Evolutionary conservation across 306 rosid genomes (phyloP), one percentile per base, ranked within the genome.

Genomic region (Coriaria nepalensis): DNA sequence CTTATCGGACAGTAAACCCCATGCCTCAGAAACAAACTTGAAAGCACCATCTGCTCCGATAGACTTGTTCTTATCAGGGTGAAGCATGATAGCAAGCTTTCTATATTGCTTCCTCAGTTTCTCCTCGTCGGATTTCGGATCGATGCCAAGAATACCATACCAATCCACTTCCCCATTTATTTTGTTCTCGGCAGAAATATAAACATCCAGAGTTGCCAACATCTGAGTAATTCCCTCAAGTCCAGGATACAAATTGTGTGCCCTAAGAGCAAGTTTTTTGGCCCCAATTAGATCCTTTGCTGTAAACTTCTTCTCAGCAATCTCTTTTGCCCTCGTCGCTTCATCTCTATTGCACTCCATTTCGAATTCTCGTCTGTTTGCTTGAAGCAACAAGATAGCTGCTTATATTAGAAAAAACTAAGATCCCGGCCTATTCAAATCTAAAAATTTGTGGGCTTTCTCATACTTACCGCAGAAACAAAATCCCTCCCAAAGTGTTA

Each of bases 281-380:
- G 95, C 92, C 10, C 82, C 94, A 59, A 34, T 46, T 8, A 65
- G 44, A 47, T 90, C 97, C 67, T 66, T 84, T 12, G 65, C 87
- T 35, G 39, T 56, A 52, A 90, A 79, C 76, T 81, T 90, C 74
- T 63, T 78, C 76, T 81, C 95, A 0, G 97, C 92, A 14, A 84
- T 67, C 74, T 65, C 87, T 66, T 77, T 84, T 5, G 97, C 93
- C 64, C 88, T 74, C 53, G 55, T 54, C 20, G 95, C 97, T 81
- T 90, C 95, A 29, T 84, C 97, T 76, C 68, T 77, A 66, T 90
- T 90, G 68, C 97, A 90, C 59, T 90, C 97, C 97, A 90, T 90
- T 65, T 52, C 56, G 3, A 20, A 20, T 15, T 36, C 61, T 46
- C 32, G 49, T 44, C 50, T 0, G 34, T 52, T 45, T 40, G 65